Conservation (phyloP, 441 rosid species). For the Eruca vesicaria region DNA sequence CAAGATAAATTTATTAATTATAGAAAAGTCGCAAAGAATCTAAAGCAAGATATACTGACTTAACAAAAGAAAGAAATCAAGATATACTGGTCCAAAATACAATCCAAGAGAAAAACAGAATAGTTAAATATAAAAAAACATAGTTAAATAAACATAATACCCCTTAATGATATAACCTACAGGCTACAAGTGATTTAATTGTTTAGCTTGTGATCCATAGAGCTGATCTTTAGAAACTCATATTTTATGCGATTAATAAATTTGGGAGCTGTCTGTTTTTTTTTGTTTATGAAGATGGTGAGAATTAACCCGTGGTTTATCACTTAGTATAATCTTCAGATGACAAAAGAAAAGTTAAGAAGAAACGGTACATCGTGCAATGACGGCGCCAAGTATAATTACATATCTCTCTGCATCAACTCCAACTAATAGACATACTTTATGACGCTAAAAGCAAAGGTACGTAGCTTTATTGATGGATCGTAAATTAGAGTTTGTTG, state of each 20-base stretch:
- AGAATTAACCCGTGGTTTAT: not conserved
- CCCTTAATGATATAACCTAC: not conserved
- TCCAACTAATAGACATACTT: not conserved
- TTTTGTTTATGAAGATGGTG: not conserved
- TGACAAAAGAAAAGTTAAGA: not conserved
- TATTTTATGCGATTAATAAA: not conserved
- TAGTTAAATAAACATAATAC: not conserved
- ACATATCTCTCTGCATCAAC: not conserved
- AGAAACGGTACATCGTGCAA: constrained; percentile 34
- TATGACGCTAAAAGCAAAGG: not conserved
- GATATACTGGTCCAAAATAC: not conserved
- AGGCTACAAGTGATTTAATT: not conserved
- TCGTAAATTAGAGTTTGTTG: not conserved
- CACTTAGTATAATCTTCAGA: not conserved
- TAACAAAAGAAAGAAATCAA: no score
- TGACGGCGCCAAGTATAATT: constrained; percentile 28
- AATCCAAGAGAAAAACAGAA: not conserved
- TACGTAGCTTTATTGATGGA: constrained; percentile 9
- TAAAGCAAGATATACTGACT: not conserved
- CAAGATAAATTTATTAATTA: not conserved
- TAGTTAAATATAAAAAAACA: not conserved
- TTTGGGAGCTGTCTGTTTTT: not conserved
- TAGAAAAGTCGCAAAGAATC: not conserved
- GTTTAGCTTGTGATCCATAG: not conserved
- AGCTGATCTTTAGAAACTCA: not conserved